Evolutionary conservation across 768 basidiomycete species (phyloP), one percentile per base, ranked within the genome.

Genomic region (Antrodiella citrinella): DNA sequence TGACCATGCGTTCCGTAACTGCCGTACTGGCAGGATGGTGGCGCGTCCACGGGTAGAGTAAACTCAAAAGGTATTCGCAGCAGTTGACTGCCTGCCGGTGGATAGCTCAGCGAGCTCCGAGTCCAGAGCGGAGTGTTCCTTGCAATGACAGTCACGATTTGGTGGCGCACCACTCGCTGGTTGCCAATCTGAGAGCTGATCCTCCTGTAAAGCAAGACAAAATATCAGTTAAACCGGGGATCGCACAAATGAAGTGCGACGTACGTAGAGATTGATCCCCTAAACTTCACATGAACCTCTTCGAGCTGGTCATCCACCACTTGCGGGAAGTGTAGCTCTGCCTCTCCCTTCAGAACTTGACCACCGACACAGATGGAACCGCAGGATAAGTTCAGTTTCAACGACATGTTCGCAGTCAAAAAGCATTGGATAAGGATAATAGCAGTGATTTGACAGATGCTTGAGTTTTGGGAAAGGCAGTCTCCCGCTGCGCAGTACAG

Each of bases 31-130:
- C 56, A 60, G 4, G 61, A 59, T 2, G 61, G 59, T 1, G 57
- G 59, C 19, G 52, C 44, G 47, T 53, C 43, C 1, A 5, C n/a
- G 1, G 57, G 57, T 4, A 60, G 48, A 2, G 15, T 38, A 45
- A 62, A 53, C 12, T 48, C 50, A 51, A 62, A 62, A 19, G 61
- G 61, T 13, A 62, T 26, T 25, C 21, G 26, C 1, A 57, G 44
- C 43, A 52, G 51, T 40, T 49, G 50, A 12, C 51, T 43, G 2
- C 42, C 52, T 13, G 54, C 40, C 1, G 56, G 54, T 13, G 59
- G 54, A 20, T 51, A 42, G n/a, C 47, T 44, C n/a, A n/a, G n/a
- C 2, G 51, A 38, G 26, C 44, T 51, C 15, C 46, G 35, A 15
- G 30, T 35, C 30, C 30, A 35, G 30, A 35, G 30, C 30, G 30